Base-by-base conservation (phyloP, 2,329 filamentous ascomycete genomes). In the Apiospora hydei region DNA sequence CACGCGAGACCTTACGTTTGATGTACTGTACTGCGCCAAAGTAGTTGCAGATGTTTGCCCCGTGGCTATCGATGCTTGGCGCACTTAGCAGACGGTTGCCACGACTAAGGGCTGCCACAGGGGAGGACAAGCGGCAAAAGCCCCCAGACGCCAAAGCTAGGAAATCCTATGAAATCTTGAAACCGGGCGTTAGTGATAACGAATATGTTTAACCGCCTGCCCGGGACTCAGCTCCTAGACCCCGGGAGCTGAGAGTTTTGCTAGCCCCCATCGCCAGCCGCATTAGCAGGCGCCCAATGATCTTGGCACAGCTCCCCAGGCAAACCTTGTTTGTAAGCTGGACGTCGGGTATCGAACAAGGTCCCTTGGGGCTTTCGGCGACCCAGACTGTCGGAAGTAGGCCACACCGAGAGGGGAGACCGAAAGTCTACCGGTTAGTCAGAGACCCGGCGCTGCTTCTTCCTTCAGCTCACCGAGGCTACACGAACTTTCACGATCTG, bases 1-100 rank as follows among this genome's bases (percentile, higher is more conserved):
- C 57, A 64, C 21, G 57, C 30, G 57, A 41, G 4, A 21, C 14
- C 14, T 61, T 6, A 3, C 5, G 6, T 21, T 64, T 13, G 8
- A 34, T 14, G 57, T 41, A 1, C 10, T 64, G 30, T 41, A 38
- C 34, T n/a, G 57, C 16, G 21, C 57, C 8, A 41, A n/a, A 11
- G 8, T 21, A n/a, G 18, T 41, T 41, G 57, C 46, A n/a, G 21
- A n/a, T 41, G 57, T 41, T 64, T 64, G 57, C 57, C 3, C 21
- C n/a, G 57, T 3, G 57, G 57, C 57, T 64, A 64, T 64, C 30
- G 21, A 61, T 61, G 57, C 10, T 34, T 64, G 57, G 57, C 57
- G 57, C 8, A 41, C 21, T n/a, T 41, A 41, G 57, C 11, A 34
- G 53, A 16, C 30, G 5, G 3, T 38, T 38, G 53, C 53, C 53